phyloP scores from a whole-genome alignment of 192 early-diverging fungal species.

The Coemansia sp. region DNA sequence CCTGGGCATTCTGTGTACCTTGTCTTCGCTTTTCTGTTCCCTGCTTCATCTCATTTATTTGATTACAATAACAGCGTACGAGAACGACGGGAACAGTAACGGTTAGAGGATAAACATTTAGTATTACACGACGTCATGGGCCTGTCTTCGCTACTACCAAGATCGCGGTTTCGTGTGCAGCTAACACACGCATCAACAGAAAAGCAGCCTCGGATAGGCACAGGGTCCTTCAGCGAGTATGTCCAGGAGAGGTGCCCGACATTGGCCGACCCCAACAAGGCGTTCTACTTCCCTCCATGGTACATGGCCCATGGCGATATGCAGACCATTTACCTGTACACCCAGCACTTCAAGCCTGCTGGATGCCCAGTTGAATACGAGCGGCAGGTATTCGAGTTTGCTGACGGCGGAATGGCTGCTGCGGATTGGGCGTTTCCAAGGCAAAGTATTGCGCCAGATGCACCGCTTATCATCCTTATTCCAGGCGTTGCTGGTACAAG shows the following conservation, averaged over 20 bases:
- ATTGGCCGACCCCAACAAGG: slow-evolving; percentile 54
- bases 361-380: slow-evolving; percentile 43
- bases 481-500: slow-evolving; percentile 49
- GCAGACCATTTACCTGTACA: slow-evolving; percentile 66
- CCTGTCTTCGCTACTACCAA: slow-evolving; percentile 26
- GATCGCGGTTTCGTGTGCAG: slow-evolving; percentile 36
- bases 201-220: slow-evolving; percentile 36
- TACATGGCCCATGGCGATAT: slow-evolving; percentile 75
- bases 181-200: slow-evolving; percentile 45
- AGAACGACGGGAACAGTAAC: neutral
- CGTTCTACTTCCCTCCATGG: slow-evolving; percentile 65
- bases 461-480: slow-evolving; percentile 41
- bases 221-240: slow-evolving; percentile 26
- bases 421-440: slow-evolving; percentile 48
- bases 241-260: slow-evolving; percentile 54
- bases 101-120: neutral
- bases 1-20: too few species aligned
- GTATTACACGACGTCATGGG: neutral
- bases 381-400: slow-evolving; percentile 50
- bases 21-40: too few species aligned
- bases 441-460: neutral
- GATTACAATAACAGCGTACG: neutral
- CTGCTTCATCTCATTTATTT: neutral
- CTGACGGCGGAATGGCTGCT: slow-evolving; percentile 44
- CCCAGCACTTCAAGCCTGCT: slow-evolving; percentile 51